phyloP scores from a whole-genome alignment of 768 basidiomycete genomes.

The Mycena alexandri region DNA sequence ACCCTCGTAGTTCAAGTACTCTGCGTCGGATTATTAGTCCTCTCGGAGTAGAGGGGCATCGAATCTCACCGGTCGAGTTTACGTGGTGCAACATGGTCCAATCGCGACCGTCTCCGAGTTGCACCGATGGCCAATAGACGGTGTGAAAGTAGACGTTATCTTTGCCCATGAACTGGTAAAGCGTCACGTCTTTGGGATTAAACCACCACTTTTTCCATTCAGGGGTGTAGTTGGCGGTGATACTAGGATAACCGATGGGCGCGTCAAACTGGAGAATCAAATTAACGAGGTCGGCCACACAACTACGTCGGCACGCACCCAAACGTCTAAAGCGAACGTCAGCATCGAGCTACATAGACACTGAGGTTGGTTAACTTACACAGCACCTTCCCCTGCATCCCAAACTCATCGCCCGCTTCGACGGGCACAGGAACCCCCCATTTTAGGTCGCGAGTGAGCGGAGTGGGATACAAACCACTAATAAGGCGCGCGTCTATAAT shows the following conservation, averaged over 20 bases:
- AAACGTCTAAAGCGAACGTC: constrained; percentile 75
- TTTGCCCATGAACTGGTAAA: constrained; percentile 99
- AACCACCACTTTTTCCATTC: constrained; percentile 99
- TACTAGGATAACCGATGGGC: constrained; percentile 92
- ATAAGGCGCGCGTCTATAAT: constrained; percentile 92
- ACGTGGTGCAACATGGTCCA: constrained; percentile 97
- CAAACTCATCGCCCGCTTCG: constrained; percentile 79
- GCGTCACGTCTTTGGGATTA: constrained; percentile 86
- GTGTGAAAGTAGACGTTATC: constrained; percentile 99
- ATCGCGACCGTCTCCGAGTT: constrained; percentile 87
- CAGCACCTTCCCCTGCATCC: constrained; percentile 94
- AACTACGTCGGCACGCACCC: constrained; percentile 68
- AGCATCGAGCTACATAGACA: not conserved
- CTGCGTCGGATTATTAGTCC: constrained; percentile 53
- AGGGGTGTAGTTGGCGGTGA: constrained; percentile 93
- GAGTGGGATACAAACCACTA: constrained; percentile 87
- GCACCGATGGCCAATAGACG: constrained; percentile 91
- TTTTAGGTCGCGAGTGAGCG: constrained; percentile 91
- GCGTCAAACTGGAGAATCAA: constrained; percentile 24
- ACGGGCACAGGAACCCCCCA: constrained; percentile 97
- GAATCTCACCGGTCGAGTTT: constrained; percentile 86
- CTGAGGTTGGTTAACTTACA: constrained; percentile 67
- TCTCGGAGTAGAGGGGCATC: not conserved
- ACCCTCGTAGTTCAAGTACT: constrained; percentile 98
- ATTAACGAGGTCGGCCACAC: not conserved